Conservation (phyloP, 805 yeast genomes). For the Teunomyces gatunensis region DNA sequence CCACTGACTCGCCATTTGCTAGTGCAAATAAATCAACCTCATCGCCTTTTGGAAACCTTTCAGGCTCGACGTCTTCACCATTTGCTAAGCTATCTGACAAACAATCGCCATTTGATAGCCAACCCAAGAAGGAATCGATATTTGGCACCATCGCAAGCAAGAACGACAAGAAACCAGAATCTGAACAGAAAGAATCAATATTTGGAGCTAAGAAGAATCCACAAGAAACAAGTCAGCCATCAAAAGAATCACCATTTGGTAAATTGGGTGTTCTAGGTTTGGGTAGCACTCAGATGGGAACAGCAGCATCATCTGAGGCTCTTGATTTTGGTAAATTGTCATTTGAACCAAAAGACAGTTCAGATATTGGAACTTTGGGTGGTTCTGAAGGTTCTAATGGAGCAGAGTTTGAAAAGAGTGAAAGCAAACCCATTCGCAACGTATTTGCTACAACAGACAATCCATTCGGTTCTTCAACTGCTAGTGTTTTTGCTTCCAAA, state of each 20-base stretch:
- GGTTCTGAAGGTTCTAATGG: not conserved
- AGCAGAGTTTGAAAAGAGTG: not conserved
- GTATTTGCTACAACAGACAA: not conserved
- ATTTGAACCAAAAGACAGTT: not conserved
- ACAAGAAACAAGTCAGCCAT: not conserved
- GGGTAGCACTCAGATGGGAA: not conserved
- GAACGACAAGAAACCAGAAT: too few relatives aligned
- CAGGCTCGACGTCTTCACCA: not conserved
- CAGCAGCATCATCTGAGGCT: not conserved
- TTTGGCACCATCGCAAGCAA: not conserved
- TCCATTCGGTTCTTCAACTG: not conserved
- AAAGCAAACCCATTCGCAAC: not conserved
- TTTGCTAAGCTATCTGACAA: constrained; percentile 9
- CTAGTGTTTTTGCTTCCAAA: not conserved
- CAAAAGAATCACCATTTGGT: constrained; percentile 14
- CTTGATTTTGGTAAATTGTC: not conserved
- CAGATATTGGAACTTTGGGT: not conserved
- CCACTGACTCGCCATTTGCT: constrained; percentile 8
- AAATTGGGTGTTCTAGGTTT: constrained; percentile 3
- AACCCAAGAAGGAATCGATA: constrained; percentile 3
- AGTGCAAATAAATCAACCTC: not conserved
- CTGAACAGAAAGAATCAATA: constrained; percentile 11
- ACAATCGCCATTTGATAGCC: not conserved
- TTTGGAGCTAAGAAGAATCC: constrained; percentile 11
- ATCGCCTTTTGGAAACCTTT: constrained; percentile 12